A percentile compares a stretch with the other conserved stretches of the same genome.
Conservation (phyloP, 1,284 basidiomycete genomes). For the Volvariella surrecta region DNA sequence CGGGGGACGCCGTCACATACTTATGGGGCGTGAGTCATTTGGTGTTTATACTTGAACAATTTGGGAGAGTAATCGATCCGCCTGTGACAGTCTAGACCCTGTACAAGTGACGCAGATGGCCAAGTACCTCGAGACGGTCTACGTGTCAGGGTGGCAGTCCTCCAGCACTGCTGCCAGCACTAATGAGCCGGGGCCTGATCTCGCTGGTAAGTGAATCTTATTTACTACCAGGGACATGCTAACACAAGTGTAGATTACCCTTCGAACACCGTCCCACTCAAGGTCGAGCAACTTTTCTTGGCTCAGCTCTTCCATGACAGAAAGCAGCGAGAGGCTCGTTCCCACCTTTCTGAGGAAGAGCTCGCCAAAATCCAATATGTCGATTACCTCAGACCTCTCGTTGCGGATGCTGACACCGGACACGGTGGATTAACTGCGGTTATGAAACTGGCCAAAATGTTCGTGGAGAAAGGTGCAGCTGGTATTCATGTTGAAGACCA, state of each 20-base stretch:
- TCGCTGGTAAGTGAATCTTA: constrained; percentile 59
- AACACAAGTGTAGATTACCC: constrained; percentile 61
- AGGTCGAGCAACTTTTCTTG: constrained; percentile 84
- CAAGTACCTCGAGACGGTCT: constrained; percentile 95
- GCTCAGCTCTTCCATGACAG: constrained; percentile 87
- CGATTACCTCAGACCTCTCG: constrained; percentile 65
- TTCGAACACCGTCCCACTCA: constrained; percentile 90
- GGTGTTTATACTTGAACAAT: neutral
- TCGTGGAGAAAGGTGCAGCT: constrained; percentile 75
- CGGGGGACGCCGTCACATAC: constrained; percentile 81
- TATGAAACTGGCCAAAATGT: constrained; percentile 75
- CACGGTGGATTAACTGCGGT: constrained; percentile 78
- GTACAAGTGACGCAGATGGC: constrained; percentile 99
- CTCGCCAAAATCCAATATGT: constrained; percentile 56
- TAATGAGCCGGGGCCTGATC: constrained; percentile 96
- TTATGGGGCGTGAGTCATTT: constrained; percentile 85
- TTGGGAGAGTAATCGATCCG: constrained; percentile 3
- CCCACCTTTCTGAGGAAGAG: constrained; percentile 63
- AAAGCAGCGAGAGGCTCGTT: constrained; percentile 76
- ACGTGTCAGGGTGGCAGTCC: constrained; percentile 96
- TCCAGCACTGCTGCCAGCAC: constrained; percentile 88
- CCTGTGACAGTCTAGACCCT: constrained; percentile 71
- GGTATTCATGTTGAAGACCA: constrained; percentile 82
- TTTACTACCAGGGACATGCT: neutral
- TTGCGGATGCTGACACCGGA: constrained; percentile 81